Evolutionary conservation across 768 basidiomycete genomes (phyloP).

Genomic region (Piloderma croceum): DNA sequence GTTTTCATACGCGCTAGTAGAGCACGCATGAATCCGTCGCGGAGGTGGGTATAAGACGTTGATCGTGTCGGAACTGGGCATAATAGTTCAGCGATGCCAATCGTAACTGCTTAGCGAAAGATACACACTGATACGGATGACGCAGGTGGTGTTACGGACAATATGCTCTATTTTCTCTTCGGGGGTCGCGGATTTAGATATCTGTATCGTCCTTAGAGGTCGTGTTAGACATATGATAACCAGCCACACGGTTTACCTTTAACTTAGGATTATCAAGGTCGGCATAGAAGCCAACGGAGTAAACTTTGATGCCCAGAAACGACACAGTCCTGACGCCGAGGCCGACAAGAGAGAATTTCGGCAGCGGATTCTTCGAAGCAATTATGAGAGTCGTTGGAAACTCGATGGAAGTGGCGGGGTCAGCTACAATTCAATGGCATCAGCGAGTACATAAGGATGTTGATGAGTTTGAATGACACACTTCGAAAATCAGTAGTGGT

Average conservation of each 20-base stretch:
- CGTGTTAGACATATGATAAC: not conserved
- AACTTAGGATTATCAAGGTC: slow-evolving; percentile 65
- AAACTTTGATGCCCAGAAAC: slow-evolving; percentile 83
- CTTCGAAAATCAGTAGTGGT: too few relatives aligned
- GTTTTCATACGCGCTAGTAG: slow-evolving; percentile 55
- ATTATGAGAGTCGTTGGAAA: slow-evolving; percentile 65
- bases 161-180: slow-evolving; percentile 72
- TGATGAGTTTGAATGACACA: too few relatives aligned
- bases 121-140: slow-evolving; percentile 64
- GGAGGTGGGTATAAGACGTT: slow-evolving; percentile 73
- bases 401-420: slow-evolving; percentile 66
- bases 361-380: slow-evolving; percentile 56
- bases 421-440: slow-evolving; percentile 31
- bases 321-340: slow-evolving; percentile 86
- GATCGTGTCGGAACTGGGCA: slow-evolving; percentile 76
- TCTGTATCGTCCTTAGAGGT: slow-evolving; percentile 29
- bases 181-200: slow-evolving; percentile 47
- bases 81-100: too few relatives aligned
- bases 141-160: slow-evolving; percentile 60
- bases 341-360: slow-evolving; percentile 69
- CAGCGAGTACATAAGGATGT: not conserved
- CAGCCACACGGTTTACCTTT: slow-evolving; percentile 39
- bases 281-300: slow-evolving; percentile 86
- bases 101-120: not conserved
- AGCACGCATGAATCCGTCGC: slow-evolving; percentile 79